Evolutionary conservation across 306 rosid genomes (phyloP), one percentile per base, ranked within the genome.

Genomic region (barrel medic (Medicago truncatula)): DNA sequence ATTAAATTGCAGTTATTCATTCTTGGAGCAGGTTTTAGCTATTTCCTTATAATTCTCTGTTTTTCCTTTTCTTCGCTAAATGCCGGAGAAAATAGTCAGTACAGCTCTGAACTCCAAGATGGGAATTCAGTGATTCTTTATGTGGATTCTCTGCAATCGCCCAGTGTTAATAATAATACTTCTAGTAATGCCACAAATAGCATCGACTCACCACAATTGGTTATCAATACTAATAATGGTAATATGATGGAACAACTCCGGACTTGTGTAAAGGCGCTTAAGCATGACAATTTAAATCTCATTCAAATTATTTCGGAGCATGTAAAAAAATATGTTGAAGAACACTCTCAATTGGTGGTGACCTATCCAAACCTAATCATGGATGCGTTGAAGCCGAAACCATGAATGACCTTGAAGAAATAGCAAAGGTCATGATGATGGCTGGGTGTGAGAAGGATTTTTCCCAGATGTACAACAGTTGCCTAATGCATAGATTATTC

Each of bases 331-430:
- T 50, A 47, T 46, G 13, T 2, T 18, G 13, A 17, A n/a, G 31
- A 9, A 8, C 4, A 14, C 18, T 28, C 65, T 59, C 17, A 25
- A 28, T 2, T 5, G 39, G 13, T n/a, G 14, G 15, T 13, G 14
- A 36, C 14, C 7, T 49, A 38, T 0, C 15, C 14, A 69, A 89
- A 91, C 57, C 74, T 89, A 46, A 47, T 88, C 21, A 78, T 93
- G 7, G 93, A 93, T 36, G 86, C 88, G 54, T 85, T 93, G 2
- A 97, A 89, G 3, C 85, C 85, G 87, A 64, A 3, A 84, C 82
- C 1, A 67, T 91, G 80, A 77, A 84, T 59, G 87, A 88, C 14
- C 91, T 93, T 66, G 89, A 84, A 7, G 87, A 93, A 74, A 88
- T 84, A 8, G 91, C 87, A 34, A 87, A 85, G 83, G 81, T 89